phyloP scores from a whole-genome alignment of 768 basidiomycete genomes.

The Candolleomyces efflorescens region DNA sequence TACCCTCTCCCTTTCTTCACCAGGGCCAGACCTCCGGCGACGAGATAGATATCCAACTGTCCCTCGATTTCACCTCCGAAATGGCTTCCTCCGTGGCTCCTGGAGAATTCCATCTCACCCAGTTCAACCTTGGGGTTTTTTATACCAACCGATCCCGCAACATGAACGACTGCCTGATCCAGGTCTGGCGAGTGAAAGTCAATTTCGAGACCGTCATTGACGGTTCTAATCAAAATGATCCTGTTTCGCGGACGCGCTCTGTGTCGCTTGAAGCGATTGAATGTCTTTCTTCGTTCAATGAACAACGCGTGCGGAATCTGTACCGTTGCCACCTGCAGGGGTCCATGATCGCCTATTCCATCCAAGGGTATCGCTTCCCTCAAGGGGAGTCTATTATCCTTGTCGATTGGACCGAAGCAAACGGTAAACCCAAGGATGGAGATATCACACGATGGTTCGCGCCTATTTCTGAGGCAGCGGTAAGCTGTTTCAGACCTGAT shows the following conservation, averaged over 20 bases:
- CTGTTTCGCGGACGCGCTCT: no score
- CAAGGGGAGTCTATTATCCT: not conserved
- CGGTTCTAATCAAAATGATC: not conserved
- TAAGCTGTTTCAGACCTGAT: no score
- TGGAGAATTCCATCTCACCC: not conserved
- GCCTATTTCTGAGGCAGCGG: not conserved
- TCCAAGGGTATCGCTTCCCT: not conserved
- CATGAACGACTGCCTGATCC: not conserved
- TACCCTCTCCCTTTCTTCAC: conserved; percentile 31
- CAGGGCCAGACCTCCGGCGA: not conserved
- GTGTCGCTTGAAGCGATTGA: no score
- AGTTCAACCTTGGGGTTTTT: not conserved
- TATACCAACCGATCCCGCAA: not conserved
- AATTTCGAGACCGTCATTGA: not conserved
- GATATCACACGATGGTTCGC: not conserved
- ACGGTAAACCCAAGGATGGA: not conserved
- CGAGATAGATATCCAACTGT: not conserved
- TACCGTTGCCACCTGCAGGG: not conserved
- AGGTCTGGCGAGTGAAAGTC: not conserved
- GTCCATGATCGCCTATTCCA: not conserved
- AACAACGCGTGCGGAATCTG: no score
- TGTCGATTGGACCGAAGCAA: not conserved
- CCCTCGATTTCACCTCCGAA: not conserved
- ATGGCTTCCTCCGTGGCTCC: not conserved
- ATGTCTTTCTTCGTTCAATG: not conserved